A percentile compares a stretch with the other conserved stretches of the same genome.
Conservation (phyloP, 2,329 filamentous ascomycete genomes). For the Blastomyces gilchristii region DNA sequence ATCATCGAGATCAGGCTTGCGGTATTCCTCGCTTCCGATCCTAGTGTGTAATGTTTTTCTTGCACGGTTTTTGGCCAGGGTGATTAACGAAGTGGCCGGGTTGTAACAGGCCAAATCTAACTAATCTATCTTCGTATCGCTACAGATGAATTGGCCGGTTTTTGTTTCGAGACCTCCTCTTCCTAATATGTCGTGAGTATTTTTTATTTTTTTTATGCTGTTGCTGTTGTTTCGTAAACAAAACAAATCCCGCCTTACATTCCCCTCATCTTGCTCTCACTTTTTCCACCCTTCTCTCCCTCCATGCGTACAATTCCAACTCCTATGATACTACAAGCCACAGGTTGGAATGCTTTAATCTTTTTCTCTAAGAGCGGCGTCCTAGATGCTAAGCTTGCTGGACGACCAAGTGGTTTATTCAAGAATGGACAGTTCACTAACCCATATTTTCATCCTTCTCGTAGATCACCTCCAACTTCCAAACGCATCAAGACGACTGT, state of each 20-base stretch:
- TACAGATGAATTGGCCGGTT: slow-evolving; percentile 20
- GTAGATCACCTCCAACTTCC: slow-evolving; percentile 33
- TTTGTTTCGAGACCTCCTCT: slow-evolving; percentile 17
- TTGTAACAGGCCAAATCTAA: slow-evolving; percentile 13
- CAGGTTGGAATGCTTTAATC: slow-evolving; percentile 3
- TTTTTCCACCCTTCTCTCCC: slow-evolving; percentile 6
- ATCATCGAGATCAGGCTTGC: slow-evolving; percentile 15
- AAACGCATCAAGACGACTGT: slow-evolving; percentile 35
- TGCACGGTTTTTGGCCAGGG: slow-evolving; percentile 3
- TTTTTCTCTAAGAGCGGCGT: slow-evolving; percentile 5
- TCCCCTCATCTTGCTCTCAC: neutral
- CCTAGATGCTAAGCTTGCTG: neutral
- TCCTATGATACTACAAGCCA: slow-evolving; percentile 5
- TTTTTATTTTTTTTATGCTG: neutral
- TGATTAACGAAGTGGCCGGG: slow-evolving; percentile 7
- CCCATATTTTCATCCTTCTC: slow-evolving; percentile 10
- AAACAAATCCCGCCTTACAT: slow-evolving; percentile 9
- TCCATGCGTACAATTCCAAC: slow-evolving; percentile 12
- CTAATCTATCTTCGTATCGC: slow-evolving; percentile 16
- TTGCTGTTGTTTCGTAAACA: neutral
- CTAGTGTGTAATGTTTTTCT: slow-evolving; percentile 15
- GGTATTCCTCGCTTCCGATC: slow-evolving; percentile 11
- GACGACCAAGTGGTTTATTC: slow-evolving; percentile 6
- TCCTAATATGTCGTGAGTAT: slow-evolving; percentile 19
- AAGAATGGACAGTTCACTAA: slow-evolving; percentile 12